Percentiles rank a stretch among this genome's conserved stretches.
Conservation (phyloP, 2,329 filamentous ascomycete genomes). For the Fusarium sterilihyphosum region DNA sequence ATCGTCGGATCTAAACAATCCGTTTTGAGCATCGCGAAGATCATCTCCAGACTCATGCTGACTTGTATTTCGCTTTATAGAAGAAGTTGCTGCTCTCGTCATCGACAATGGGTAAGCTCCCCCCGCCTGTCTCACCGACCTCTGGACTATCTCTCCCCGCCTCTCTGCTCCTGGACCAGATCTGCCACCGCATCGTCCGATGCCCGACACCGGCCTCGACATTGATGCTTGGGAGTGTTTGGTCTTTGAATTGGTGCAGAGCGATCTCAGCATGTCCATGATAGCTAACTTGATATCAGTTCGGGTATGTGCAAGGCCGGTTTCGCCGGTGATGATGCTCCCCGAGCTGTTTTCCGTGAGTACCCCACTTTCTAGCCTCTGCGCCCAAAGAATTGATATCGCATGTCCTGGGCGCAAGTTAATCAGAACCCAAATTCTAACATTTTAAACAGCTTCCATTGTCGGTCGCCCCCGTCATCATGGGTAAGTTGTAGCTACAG, state of each 20-base stretch:
- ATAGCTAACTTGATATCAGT: slow-evolving; percentile 67
- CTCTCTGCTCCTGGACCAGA: slow-evolving; percentile 29
- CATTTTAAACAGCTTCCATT: slow-evolving; percentile 80
- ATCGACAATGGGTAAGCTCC: slow-evolving; percentile 99
- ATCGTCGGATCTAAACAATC: slow-evolving; percentile 39
- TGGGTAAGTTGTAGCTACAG: slow-evolving; percentile 76
- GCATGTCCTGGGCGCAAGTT: slow-evolving; percentile 15
- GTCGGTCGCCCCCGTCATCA: slow-evolving; percentile 99
- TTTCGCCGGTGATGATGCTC: slow-evolving; percentile 99
- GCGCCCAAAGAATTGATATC: slow-evolving; percentile 34
- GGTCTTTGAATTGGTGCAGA: slow-evolving; percentile 1
- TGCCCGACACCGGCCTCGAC: slow-evolving; percentile 31
- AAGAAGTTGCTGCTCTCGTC: slow-evolving; percentile 99
- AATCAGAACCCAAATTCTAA: slow-evolving; percentile 48
- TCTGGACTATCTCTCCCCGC: slow-evolving; percentile 40
- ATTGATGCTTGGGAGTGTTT: slow-evolving; percentile 13
- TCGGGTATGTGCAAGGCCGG: slow-evolving; percentile 99
- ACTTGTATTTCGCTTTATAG: slow-evolving; percentile 65
- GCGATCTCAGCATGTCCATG: not conserved
- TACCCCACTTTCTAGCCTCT: slow-evolving; percentile 49
- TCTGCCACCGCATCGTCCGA: slow-evolving; percentile 39
- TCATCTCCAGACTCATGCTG: slow-evolving; percentile 49
- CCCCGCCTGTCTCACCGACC: slow-evolving; percentile 51
- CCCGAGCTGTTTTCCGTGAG: slow-evolving; percentile 99
- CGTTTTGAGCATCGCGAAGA: slow-evolving; percentile 32